Percentiles rank a stretch among this genome's conserved stretches.
Evolutionary conservation across 768 basidiomycete species (phyloP).

Genomic region (Candolleomyces efflorescens): DNA sequence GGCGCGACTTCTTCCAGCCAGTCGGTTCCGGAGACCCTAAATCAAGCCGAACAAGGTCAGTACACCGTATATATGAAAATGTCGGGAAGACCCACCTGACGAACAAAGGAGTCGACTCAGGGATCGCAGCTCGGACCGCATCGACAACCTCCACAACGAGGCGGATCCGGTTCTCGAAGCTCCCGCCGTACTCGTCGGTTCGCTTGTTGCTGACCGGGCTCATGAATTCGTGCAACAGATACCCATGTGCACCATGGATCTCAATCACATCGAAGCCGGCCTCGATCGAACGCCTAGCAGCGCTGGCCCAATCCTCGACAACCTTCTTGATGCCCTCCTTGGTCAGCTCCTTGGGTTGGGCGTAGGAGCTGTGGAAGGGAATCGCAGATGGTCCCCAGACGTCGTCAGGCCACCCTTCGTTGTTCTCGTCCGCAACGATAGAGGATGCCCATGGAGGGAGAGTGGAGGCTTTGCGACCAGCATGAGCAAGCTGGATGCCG

Average conservation of each 20-base stretch:
- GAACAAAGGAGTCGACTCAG: slow-evolving; percentile 63
- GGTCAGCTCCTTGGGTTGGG: slow-evolving; percentile 53
- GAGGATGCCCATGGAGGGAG: slow-evolving; percentile 54
- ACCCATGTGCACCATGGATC: slow-evolving; percentile 64
- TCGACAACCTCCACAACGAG: slow-evolving; percentile 61
- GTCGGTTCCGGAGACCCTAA: slow-evolving; percentile 66
- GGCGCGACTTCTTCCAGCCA: slow-evolving; percentile 61
- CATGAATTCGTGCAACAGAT: slow-evolving; percentile 50
- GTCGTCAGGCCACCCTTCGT: slow-evolving; percentile 47
- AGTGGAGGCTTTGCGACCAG: slow-evolving; percentile 67
- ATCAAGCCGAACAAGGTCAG: background rate
- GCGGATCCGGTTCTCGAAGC: slow-evolving; percentile 65
- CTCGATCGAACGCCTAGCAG: slow-evolving; percentile 45
- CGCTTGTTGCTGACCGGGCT: slow-evolving; percentile 60
- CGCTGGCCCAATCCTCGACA: slow-evolving; percentile 49
- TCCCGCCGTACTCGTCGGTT: slow-evolving; percentile 67
- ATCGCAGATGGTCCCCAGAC: slow-evolving; percentile 57
- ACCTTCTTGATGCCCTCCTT: slow-evolving; percentile 51
- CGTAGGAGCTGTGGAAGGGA: slow-evolving; percentile 36
- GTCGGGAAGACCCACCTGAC: slow-evolving; percentile 40
- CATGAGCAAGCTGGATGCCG: slow-evolving; percentile 71
- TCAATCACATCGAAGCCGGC: slow-evolving; percentile 63
- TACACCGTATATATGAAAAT: no score
- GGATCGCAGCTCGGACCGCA: slow-evolving; percentile 57
- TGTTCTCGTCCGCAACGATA: slow-evolving; percentile 25